Conservation (phyloP, 2,329 filamentous ascomycete species). For the Sclerotinia nivalis region DNA sequence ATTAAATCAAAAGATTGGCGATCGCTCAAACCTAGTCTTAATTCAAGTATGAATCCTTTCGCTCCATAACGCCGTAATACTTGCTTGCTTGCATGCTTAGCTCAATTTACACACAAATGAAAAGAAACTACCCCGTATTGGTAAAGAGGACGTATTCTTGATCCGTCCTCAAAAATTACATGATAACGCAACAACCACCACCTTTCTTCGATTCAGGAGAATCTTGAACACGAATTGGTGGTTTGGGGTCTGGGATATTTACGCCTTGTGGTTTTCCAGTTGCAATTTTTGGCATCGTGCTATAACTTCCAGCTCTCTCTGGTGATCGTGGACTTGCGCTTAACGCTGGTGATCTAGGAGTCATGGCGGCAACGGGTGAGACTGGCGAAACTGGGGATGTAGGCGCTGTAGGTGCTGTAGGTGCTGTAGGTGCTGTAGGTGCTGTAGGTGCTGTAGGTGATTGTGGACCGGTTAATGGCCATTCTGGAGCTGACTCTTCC, state of each 20-base stretch:
- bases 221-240: slow-evolving; percentile 54
- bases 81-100: slow-evolving; percentile 14
- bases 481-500: slow-evolving; percentile 48
- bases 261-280: slow-evolving; percentile 45
- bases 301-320: slow-evolving; percentile 50
- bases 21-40: slow-evolving; percentile 20
- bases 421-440: not conserved
- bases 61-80: slow-evolving; percentile 16
- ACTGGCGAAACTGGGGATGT: not conserved
- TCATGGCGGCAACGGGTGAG: not conserved
- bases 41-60: slow-evolving; percentile 9
- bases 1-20: slow-evolving; percentile 9
- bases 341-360: slow-evolving; percentile 50
- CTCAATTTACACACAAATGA: slow-evolving; percentile 17
- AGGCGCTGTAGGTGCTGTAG: not conserved
- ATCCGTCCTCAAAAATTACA: slow-evolving; percentile 41
- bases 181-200: slow-evolving; percentile 54
- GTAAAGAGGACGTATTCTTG: slow-evolving; percentile 9
- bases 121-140: slow-evolving; percentile 6
- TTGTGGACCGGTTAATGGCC: slow-evolving; percentile 54
- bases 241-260: slow-evolving; percentile 38
- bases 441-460: not conserved
- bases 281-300: slow-evolving; percentile 44
- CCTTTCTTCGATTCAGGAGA: slow-evolving; percentile 51
- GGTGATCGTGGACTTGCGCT: slow-evolving; percentile 48